These are phyloP conservation scores for Stephania cephalantha DNA, from an alignment of 164 flowering plant species.

Conservation along the genomic window DNA sequence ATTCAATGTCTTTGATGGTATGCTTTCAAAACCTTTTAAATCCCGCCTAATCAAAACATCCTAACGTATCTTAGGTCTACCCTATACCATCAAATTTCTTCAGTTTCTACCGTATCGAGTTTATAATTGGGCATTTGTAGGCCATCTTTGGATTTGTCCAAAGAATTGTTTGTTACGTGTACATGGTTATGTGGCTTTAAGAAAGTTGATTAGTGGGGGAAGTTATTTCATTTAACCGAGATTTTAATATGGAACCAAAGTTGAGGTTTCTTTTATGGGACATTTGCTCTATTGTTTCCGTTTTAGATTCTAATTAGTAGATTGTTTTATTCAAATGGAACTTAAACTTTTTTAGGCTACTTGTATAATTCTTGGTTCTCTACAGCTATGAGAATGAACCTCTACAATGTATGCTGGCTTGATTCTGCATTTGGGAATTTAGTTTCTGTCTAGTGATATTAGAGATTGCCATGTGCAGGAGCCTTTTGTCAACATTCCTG, in stretches of 20 bases:
- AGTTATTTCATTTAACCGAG: background rate
- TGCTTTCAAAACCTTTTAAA: too few relatives aligned
- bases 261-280: background rate
- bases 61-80: too few relatives aligned
- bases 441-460: constrained; percentile 3
- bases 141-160: too few relatives aligned
- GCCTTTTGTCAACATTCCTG: constrained; percentile 75
- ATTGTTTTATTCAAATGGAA: too few relatives aligned
- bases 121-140: too few relatives aligned
- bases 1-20: too few relatives aligned
- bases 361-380: background rate
- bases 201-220: background rate
- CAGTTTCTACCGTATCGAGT: too few relatives aligned
- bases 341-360: background rate
- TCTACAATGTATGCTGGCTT: background rate
- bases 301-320: background rate
- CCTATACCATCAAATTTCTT: too few relatives aligned
- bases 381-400: background rate
- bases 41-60: too few relatives aligned
- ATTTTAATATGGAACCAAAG: background rate
- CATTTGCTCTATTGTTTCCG: background rate
- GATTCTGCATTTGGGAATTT: background rate
- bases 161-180: background rate
- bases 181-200: background rate
- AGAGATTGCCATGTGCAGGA: constrained; percentile 40